Base-by-base conservation (phyloP, 2,329 filamentous ascomycete species). In the Chaetomiaceae sp. region DNA sequence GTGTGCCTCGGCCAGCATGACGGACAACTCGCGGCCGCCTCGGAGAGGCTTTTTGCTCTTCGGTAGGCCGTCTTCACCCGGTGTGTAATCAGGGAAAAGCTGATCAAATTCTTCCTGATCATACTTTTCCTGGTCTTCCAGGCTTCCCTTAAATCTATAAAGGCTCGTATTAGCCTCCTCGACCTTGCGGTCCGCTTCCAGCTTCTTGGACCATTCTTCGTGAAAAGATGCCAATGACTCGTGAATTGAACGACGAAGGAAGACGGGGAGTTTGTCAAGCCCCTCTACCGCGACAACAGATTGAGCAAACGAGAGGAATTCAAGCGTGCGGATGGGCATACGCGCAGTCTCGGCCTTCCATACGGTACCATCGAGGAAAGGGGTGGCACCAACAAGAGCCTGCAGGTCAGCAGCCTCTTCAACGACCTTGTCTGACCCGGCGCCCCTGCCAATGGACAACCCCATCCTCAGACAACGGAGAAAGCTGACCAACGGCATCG, bases 141-240 rank as follows among this genome's bases (percentile, higher is more conserved):
- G 73, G 34, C 84, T 85, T 29, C 91, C 92, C 58, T 84, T 82
- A 71, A 94, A 96, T 18, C 84, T 85, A 69, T 95, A 99, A 34
- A 95, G 70, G 57, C 87, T 90, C 5, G 81, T 82, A 57, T 86
- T 88, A 25, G 81, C 79, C 16, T 87, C 85, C 60, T 87, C 84
- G 42, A 87, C 81, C 62, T 85, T 82, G 62, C 89, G 86, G 58
- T 96, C 91, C 18, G 82, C 76, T 48, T 86, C 80, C 2, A 96
- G 79, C 64, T 86, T 86, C 46, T 81, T 79, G 61, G 82, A 88
- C 91, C 92, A 99, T 46, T 90, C 79, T 14, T 82, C 73, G 64
- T 91, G 95, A 63, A 95, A 85, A 14, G 74, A 75, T 48, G 87
- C 81, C 56, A 96, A 83, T 16, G 84, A 78, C 59, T 80, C 77